phyloP scores from a whole-genome alignment of 179 eudicot genomes.

The Corrigiola litoralis region DNA sequence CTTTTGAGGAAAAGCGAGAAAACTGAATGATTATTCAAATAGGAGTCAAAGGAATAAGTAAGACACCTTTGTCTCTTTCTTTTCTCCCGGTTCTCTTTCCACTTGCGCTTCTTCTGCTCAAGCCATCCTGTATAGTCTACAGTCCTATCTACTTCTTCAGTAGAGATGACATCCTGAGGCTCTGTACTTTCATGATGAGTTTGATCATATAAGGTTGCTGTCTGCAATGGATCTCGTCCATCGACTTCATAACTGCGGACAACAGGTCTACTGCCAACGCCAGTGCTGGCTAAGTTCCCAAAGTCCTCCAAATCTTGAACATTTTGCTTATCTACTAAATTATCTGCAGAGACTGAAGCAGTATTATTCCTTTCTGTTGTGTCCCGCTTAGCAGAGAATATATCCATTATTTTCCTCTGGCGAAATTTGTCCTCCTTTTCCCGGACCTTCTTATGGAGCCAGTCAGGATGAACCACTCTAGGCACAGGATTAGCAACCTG shows the following conservation, averaged over 20 bases:
- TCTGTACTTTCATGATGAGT: slow-evolving; percentile 21
- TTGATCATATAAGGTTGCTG: slow-evolving; percentile 24
- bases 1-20: background rate
- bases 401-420: slow-evolving; percentile 75
- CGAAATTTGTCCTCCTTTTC: slow-evolving; percentile 96
- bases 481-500: slow-evolving; percentile 98
- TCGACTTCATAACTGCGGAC: slow-evolving; percentile 52
- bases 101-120: slow-evolving; percentile 79
- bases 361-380: slow-evolving; percentile 19
- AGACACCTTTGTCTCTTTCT: slow-evolving; percentile 76
- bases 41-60: background rate
- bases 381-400: slow-evolving; percentile 51
- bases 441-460: slow-evolving; percentile 91
- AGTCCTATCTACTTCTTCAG: slow-evolving; percentile 53
- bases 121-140: slow-evolving; percentile 91
- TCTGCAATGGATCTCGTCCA: slow-evolving; percentile 27
- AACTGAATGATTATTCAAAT: background rate
- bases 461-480: slow-evolving; percentile 97
- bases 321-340: slow-evolving; percentile 29
- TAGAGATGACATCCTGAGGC: slow-evolving; percentile 27
- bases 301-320: slow-evolving; percentile 80
- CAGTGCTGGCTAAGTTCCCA: slow-evolving; percentile 40
- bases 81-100: slow-evolving; percentile 76
- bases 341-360: slow-evolving; percentile 26
- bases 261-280: slow-evolving; percentile 52